These are phyloP conservation scores for Fusarium nematophilum DNA, from an alignment of 2,329 filamentous ascomycete species.

Conservation along the genomic window DNA sequence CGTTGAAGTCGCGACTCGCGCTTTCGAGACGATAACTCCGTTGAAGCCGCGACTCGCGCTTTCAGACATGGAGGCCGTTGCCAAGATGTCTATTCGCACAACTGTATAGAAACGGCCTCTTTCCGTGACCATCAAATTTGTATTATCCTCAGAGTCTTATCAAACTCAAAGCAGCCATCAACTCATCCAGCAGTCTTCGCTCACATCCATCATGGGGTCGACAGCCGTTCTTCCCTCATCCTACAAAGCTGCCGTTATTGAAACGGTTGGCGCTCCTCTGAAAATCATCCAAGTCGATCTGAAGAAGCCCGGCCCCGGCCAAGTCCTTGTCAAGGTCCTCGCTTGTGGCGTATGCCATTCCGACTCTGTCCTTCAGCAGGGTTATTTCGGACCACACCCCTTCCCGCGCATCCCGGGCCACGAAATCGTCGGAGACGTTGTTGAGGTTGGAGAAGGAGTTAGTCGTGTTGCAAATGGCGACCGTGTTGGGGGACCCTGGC, in stretches of 20 bases:
- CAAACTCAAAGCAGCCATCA: too few relatives aligned
- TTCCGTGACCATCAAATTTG: too few relatives aligned
- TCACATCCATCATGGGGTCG: too few relatives aligned
- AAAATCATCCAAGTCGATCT: constrained; percentile 70
- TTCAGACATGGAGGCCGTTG: too few relatives aligned
- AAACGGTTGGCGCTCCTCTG: constrained; percentile 62
- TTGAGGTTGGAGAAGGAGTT: constrained; percentile 67
- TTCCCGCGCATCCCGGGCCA: constrained; percentile 76
- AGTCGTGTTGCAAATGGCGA: constrained; percentile 72
- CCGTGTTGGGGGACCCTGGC: constrained; percentile 66
- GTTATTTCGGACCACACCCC: constrained; percentile 63
- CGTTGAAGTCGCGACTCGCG: too few relatives aligned
- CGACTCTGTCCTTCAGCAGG: constrained; percentile 62
- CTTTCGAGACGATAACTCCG: too few relatives aligned
- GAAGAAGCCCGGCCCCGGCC: constrained; percentile 62
- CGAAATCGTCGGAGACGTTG: constrained; percentile 76
- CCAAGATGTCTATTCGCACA: too few relatives aligned
- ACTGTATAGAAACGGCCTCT: too few relatives aligned
- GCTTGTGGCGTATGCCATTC: constrained; percentile 79
- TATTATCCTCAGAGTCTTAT: too few relatives aligned
- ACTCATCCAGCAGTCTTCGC: too few relatives aligned
- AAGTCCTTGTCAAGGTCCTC: constrained; percentile 77
- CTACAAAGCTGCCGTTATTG: constrained; percentile 74
- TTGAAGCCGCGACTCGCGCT: too few relatives aligned
- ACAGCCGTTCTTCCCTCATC: constrained; percentile 74